These are phyloP conservation scores for Pythium dissotocum DNA, from an alignment of 352 stramenopile species.

Conservation along the genomic window DNA sequence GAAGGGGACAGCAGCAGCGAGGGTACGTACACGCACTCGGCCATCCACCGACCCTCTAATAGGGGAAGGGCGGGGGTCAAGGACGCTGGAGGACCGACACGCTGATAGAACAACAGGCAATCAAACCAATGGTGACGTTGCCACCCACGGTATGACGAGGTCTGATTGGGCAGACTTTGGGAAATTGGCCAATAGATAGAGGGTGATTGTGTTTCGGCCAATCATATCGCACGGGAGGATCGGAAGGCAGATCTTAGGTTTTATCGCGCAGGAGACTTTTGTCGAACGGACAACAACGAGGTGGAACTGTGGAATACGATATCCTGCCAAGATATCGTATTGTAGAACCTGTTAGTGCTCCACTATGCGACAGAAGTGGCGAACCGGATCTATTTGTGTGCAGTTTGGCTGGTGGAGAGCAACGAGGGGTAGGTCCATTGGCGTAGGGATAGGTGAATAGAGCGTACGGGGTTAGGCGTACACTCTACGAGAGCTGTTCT, in stretches of 20 bases:
- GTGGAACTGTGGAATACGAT: constrained; percentile 16
- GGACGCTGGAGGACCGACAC: background rate
- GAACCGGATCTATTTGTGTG: constrained; percentile 26
- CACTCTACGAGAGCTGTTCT: constrained; percentile 13
- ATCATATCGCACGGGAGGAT: background rate
- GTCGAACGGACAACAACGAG: constrained; percentile 6
- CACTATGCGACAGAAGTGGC: constrained; percentile 26
- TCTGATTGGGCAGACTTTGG: constrained; percentile 11
- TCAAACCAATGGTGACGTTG: constrained; percentile 13
- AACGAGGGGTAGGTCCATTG: constrained; percentile 9
- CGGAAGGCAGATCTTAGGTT: constrained; percentile 5
- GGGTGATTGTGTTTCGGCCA: background rate
- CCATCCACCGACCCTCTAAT: constrained; percentile 20
- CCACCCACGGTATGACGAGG: constrained; percentile 3
- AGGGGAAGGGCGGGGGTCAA: constrained; percentile 15
- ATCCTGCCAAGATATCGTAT: constrained; percentile 7
- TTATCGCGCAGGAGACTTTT: background rate
- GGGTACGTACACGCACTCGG: constrained; percentile 4
- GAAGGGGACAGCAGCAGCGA: constrained; percentile 6
- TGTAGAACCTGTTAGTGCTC: background rate
- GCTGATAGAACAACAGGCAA: constrained; percentile 11
- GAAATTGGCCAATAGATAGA: background rate
- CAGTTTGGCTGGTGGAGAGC: constrained; percentile 25
- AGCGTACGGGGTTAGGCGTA: constrained; percentile 19
- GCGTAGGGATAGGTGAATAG: constrained; percentile 15